Percentiles rank a stretch among this genome's conserved stretches.
Conservation (phyloP, 2,329 filamentous ascomycete species). For the Colletotrichum acutatum region DNA sequence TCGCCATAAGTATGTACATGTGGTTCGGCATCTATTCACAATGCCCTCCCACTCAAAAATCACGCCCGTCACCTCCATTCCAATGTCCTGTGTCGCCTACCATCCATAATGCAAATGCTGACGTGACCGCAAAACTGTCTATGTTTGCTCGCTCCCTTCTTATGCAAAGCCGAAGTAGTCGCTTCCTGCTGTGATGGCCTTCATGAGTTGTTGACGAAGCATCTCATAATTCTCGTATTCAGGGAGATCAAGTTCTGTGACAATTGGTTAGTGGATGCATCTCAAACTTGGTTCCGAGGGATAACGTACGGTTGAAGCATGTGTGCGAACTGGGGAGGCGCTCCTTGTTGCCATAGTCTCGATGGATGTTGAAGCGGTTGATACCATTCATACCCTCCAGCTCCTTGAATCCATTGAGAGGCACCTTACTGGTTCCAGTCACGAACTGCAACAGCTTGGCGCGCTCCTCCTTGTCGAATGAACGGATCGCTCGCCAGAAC, state of each 20-base stretch:
- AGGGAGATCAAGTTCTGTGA: constrained; percentile 91
- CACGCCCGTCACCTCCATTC: constrained; percentile 18
- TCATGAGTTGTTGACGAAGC: constrained; percentile 87
- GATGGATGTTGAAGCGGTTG: constrained; percentile 98
- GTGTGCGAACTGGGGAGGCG: constrained; percentile 96
- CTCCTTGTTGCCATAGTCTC: constrained; percentile 96
- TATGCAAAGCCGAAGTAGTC: constrained; percentile 98
- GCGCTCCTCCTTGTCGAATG: constrained; percentile 98
- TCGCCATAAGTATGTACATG: constrained; percentile 32
- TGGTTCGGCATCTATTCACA: constrained; percentile 1
- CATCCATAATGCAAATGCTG: constrained; percentile 34
- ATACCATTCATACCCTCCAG: constrained; percentile 99
- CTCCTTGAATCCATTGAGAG: constrained; percentile 98
- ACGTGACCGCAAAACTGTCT: constrained; percentile 24
- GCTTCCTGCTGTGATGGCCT: constrained; percentile 96
- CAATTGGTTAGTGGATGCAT: neutral
- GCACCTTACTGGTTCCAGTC: constrained; percentile 97
- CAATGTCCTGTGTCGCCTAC: constrained; percentile 24
- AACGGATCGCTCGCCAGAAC: constrained; percentile 98
- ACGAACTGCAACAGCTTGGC: constrained; percentile 98
- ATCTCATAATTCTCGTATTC: constrained; percentile 98
- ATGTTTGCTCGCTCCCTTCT: constrained; percentile 39
- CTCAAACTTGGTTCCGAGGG: neutral
- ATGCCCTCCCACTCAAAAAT: constrained; percentile 22
- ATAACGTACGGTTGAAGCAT: constrained; percentile 95